Base-by-base conservation (phyloP, 257 asterid genomes). In the Mentha longifolia region DNA sequence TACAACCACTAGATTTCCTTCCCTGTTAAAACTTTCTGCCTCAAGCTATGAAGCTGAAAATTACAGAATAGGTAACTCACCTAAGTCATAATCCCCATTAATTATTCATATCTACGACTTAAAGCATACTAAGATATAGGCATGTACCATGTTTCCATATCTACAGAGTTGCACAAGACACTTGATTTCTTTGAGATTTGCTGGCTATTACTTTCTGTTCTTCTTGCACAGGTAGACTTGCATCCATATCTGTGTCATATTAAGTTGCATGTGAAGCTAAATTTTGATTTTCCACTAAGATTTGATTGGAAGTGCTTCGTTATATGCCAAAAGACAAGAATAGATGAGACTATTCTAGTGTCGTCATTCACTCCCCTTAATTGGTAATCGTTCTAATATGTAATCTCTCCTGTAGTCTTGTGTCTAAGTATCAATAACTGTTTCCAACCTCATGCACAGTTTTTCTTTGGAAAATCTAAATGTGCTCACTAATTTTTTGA, bases 271-370 rank as follows among this genome's bases (percentile, higher is more conserved):
- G 28, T 28, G 51, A 39, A 19, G 31, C 62, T 51, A 28, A 11
- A 9, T 59, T 52, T 46, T 70, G n/a, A 16, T 30, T 42, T 59
- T 10, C 5, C 15, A n/a, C 52, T 30, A 8, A 42, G n/a, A 13
- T 73, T 65, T 17, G 37, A 15, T 28, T 35, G 11, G 3, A 37
- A 37, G 45, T 30, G 41, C 20, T 46, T 60, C 20, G 0, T 70
- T 43, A n/a, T 70, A 51, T n/a, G 67, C 59, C 13, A 25, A 28
- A 41, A 25, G 45, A 13, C 65, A 52, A 68, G 54, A 65, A 47
- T 13, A 5, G 6, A 50, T 12, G 61, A 30, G 57, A 31, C 47
- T 30, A 25, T 46, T 56, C 22, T 15, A 66, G 41, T 57, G 17
- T 65, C 56, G 11, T 35, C 51, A 8, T 25, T 30, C 14, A 10